A percentile compares a stretch with the other conserved stretches of the same genome.
These are phyloP conservation scores for Leccinum imitatum DNA, from an alignment of 768 basidiomycete genomes.

Conservation along the genomic window DNA sequence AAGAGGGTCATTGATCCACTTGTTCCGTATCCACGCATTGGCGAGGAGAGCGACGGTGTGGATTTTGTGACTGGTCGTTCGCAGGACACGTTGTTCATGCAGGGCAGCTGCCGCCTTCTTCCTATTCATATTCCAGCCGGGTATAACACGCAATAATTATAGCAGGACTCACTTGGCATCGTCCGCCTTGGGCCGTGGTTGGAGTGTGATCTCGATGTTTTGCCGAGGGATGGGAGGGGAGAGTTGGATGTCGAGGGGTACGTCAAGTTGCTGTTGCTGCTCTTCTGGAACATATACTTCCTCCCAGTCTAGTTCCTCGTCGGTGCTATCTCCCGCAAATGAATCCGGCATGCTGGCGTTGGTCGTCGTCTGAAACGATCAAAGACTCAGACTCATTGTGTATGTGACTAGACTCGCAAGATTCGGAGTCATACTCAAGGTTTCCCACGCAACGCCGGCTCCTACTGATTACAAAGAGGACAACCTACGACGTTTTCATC, in stretches of 20 bases:
- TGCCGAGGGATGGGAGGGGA: constrained; percentile 37
- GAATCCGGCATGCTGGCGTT: constrained; percentile 17
- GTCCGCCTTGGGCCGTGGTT: constrained; percentile 40
- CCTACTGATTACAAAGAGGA: no score
- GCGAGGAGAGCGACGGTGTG: constrained; percentile 82
- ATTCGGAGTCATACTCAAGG: constrained; percentile 11
- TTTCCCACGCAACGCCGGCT: no score
- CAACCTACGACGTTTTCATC: no score
- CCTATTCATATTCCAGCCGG: constrained; percentile 39
- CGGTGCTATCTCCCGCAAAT: constrained; percentile 36
- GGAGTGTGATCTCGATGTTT: constrained; percentile 73
- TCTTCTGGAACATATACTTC: constrained; percentile 62
- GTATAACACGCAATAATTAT: neutral
- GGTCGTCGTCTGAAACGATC: constrained; percentile 8
- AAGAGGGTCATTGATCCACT: constrained; percentile 78
- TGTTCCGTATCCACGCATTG: constrained; percentile 74
- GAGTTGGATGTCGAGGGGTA: constrained; percentile 25
- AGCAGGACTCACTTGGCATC: constrained; percentile 44
- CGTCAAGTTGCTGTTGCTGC: constrained; percentile 16
- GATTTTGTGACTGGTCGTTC: constrained; percentile 84
- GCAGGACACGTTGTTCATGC: constrained; percentile 66
- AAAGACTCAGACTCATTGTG: constrained; percentile 9
- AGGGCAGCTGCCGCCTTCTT: constrained; percentile 41
- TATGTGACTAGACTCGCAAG: constrained; percentile 11
- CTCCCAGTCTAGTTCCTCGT: constrained; percentile 81